Base-by-base conservation (phyloP, 2,329 filamentous ascomycete genomes). In the Penicillium olsonii region DNA sequence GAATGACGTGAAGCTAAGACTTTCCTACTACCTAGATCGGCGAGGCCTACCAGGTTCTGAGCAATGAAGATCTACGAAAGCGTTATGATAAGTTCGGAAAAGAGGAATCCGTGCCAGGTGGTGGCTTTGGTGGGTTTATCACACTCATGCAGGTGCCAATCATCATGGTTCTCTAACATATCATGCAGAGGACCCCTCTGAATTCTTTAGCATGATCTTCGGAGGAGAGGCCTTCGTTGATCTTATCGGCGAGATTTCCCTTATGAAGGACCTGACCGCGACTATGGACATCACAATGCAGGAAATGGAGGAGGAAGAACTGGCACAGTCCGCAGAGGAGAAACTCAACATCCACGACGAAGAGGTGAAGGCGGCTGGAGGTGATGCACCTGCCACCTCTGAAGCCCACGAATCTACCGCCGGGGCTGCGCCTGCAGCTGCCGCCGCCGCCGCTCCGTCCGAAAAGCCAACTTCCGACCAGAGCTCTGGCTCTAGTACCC, bases 161-260 rank as follows among this genome's bases (percentile, higher is more conserved):
- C 24, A 11, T 20, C n/a, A 29, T 12, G 22, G 44, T 38, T n/a
- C 4, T 34, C 37, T 45, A 11, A 44, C 31, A 34, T 42, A 4
- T 26, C 20, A 24, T 41, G 19, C 45, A 83, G 84, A 87, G 78
- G 94, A 99, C 70, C 94, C 94, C 1, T 83, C 91, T 57, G 94
- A 99, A 74, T 99, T 99, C 81, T 99, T 99, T 76, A 88, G 88
- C 65, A 95, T 92, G 78, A 99, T 99, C 62, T 99, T 99, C 68
- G 94, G 94, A 61, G 94, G 94, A 53, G 92, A 96, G 63, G 91
- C 92, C 11, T 99, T 99, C 66, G 80, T 87, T 53, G 92, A 99
- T 77, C 90, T 94, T 80, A 97, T 99, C 66, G 94, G 94, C 60
- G 94, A 99, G 79, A 96, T 99, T 62, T 94, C 90, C 42, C 84